Conservation (phyloP, 371 early-diverging fungal species). For the Sporodiniella umbellata region DNA sequence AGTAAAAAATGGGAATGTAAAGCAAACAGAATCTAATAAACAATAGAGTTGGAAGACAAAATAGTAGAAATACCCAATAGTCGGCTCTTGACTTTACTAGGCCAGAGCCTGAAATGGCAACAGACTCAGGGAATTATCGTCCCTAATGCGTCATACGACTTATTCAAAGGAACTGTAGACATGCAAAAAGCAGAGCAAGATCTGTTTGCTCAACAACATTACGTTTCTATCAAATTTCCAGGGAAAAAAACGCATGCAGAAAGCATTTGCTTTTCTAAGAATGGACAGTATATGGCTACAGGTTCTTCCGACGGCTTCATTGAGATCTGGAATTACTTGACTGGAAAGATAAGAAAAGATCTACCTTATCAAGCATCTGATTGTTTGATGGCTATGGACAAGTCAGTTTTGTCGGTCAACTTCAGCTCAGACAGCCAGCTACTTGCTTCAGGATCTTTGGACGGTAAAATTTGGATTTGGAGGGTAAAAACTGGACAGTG, state of each 20-base stretch:
- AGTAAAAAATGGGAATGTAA: constrained; percentile 14
- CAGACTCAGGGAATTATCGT: constrained; percentile 74
- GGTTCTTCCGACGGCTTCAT: constrained; percentile 93
- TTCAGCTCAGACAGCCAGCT: constrained; percentile 76
- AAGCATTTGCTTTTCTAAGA: constrained; percentile 72
- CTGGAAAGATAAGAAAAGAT: constrained; percentile 87
- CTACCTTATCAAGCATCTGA: constrained; percentile 82
- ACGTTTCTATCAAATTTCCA: constrained; percentile 65
- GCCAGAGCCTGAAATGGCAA: constrained; percentile 86
- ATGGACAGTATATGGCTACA: constrained; percentile 81
- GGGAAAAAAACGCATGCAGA: constrained; percentile 80
- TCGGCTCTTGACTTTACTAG: constrained; percentile 75
- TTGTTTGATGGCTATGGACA: constrained; percentile 85
- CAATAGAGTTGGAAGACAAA: constrained; percentile 18
- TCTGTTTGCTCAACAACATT: constrained; percentile 53
- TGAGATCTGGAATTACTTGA: constrained; percentile 89
- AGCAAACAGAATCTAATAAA: not conserved
- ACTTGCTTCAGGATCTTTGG: constrained; percentile 83
- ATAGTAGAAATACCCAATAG: constrained; percentile 23
- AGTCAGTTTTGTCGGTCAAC: constrained; percentile 70
- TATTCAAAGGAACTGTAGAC: constrained; percentile 69
- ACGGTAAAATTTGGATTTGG: constrained; percentile 89
- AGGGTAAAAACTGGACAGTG: constrained; percentile 75
- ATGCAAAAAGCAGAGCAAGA: constrained; percentile 69
- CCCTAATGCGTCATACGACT: constrained; percentile 65